Evolutionary conservation across 2,329 filamentous ascomycete species (phyloP), one percentile per base, ranked within the genome.

Genomic region (Aureobasidium sp.): DNA sequence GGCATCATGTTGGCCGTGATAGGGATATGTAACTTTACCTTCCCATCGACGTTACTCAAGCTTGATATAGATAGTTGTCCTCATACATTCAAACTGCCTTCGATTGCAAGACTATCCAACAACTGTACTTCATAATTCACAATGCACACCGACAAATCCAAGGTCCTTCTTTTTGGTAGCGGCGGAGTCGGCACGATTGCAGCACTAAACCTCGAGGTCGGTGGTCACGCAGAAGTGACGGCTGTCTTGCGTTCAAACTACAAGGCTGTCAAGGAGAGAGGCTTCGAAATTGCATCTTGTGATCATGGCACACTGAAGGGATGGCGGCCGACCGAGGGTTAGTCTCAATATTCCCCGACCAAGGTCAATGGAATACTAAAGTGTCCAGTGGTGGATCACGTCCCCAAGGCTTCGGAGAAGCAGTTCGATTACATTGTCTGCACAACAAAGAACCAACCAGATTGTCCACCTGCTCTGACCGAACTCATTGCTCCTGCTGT

Each of bases 181-280:
- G 84, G 84, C 9, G 81, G 80, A 7, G 78, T 85, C 1, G 83
- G 83, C 27, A 79, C 82, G 0, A 82, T 85, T 67, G 79, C 80
- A 3, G 81, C 81, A 5, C 78, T 82, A 47, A 80, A 79, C 29
- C 75, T 86, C 20, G 79, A 85, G 68, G 68, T 72, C 6, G 80
- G 80, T 5, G 77, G 77, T 8, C 71, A 74, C 22, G 81, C 82
- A n/a, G 47, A 72, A 9, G 82, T 86, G 3, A 84, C 83, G 0
- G 73, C 79, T 0, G 79, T 85, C 0, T 71, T 84, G 41, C 77
- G 84, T 20, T 85, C 83, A 0, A 86, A 85, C 66, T 85, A 78
- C 70, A 70, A 74, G 0, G 71, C 70, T 0, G 83, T 83, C 11
- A 66, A 70, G 9, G 67, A 76, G 7, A 68, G 76, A 4, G 84